Conservation (phyloP, 352 stramenopile species). For the Phytophthora hybrid region DNA sequence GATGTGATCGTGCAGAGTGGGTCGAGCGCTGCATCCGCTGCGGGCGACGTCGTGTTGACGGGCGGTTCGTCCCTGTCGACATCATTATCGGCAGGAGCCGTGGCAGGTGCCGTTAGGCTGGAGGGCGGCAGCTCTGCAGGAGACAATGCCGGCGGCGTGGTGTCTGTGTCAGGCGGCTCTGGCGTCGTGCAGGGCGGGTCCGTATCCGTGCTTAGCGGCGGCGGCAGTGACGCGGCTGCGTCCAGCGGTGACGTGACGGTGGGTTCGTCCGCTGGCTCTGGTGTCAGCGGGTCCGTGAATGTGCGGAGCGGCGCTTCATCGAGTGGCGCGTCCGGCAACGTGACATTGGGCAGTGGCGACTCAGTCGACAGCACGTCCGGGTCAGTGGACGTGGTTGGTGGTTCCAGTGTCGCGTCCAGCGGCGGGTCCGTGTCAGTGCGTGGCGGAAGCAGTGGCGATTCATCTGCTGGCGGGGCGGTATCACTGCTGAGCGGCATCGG, state of each 20-base stretch:
- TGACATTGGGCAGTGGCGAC: too few relatives aligned
- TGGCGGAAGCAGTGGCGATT: too few relatives aligned
- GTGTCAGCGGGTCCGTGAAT: too few relatives aligned
- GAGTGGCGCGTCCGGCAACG: too few relatives aligned
- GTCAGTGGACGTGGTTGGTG: too few relatives aligned
- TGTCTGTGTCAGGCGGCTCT: slow-evolving; percentile 19
- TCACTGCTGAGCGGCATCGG: too few relatives aligned
- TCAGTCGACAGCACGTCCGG: too few relatives aligned
- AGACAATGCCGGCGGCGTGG: slow-evolving; percentile 20
- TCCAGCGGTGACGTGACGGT: slow-evolving; percentile 7
- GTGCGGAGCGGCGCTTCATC: too few relatives aligned
- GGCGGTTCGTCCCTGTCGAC: slow-evolving; percentile 21
- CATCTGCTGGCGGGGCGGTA: too few relatives aligned
- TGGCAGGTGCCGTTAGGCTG: slow-evolving; percentile 25
- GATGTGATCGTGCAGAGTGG: too few relatives aligned
- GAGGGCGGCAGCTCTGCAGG: slow-evolving; percentile 28
- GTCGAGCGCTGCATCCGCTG: slow-evolving; percentile 11
- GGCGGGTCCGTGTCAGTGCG: too few relatives aligned
- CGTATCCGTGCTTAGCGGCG: slow-evolving; percentile 16
- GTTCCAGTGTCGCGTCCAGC: too few relatives aligned
- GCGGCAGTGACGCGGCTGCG: slow-evolving; percentile 16
- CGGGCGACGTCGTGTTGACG: slow-evolving; percentile 28
- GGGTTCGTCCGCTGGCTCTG: slow-evolving; percentile 8
- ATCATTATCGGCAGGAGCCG: slow-evolving; percentile 9
- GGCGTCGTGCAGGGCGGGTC: not conserved